Evolutionary conservation across 306 rosid genomes (phyloP), one percentile per base, ranked within the genome.

Genomic region (Dicorynia guianensis): DNA sequence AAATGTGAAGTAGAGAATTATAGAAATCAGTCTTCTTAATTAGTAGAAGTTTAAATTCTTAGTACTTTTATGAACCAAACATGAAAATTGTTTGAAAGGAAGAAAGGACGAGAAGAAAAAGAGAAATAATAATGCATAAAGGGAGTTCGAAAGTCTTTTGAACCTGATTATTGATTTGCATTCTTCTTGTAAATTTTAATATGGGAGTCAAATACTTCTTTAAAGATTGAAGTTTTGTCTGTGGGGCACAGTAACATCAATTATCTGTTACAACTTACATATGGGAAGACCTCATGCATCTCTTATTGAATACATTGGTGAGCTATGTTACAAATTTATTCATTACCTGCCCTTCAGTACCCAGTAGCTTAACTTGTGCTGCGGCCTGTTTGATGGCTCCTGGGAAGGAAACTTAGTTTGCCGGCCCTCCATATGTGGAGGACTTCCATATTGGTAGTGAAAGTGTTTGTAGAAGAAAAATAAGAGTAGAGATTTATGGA

Each of bases 141-240:
- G 55, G 69, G 70, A 38, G 56, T 63, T 59, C 60, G 62, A 49
- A 60, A n/a, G 33, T 38, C 10, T 56, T 59, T 34, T 40, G 39
- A 55, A 8, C 30, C 19, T 17, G 30, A 5, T 55, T 35, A 34
- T 76, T 76, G 42, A 6, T 40, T 33, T 66, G 72, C 52, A 52
- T 64, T 63, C 72, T 76, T 17, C 9, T 59, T 61, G 8, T 48
- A 43, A 42, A 14, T 20, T 77, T 40, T 56, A n/a, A 68, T 12
- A 35, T n/a, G 14, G 60, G 74, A 67, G 59, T 53, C 35, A 46
- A 35, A 57, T 35, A n/a, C 57, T 35, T 17, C 55, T 76, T 25
- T 25, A 25, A 25, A 25, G 30, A 25, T 25, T 43, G 50, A 66
- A 12, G 30, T 78, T 55, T 52, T 61, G 3, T 33, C 2, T 64